A percentile compares a stretch with the other conserved stretches of the same genome.
These are phyloP conservation scores for Jamesozyma gamospora DNA, from an alignment of 805 yeast genomes.

Conservation along the genomic window DNA sequence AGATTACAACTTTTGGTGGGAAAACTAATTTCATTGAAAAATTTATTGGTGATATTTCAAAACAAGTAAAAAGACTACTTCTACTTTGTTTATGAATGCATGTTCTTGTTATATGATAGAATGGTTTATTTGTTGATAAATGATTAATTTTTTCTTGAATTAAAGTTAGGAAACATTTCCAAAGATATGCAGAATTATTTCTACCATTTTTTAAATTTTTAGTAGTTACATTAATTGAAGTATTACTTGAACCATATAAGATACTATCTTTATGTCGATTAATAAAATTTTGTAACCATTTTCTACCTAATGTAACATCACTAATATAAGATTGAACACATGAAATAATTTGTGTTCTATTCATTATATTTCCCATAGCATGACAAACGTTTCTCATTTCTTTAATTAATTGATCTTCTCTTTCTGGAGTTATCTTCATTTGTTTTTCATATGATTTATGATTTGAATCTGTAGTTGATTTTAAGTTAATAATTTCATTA, in stretches of 20 bases:
- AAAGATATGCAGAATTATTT: constrained; percentile 12
- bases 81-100: constrained; percentile 11
- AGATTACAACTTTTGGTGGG: constrained; percentile 13
- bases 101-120: constrained; percentile 14
- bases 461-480: not conserved
- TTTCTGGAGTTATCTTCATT: constrained; percentile 18
- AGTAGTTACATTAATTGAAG: constrained; percentile 8
- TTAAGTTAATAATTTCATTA: not conserved
- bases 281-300: constrained; percentile 19
- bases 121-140: constrained; percentile 7
- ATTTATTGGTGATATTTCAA: constrained; percentile 8
- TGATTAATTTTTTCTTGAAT: constrained; percentile 8
- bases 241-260: constrained; percentile 14
- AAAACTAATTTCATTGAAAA: constrained; percentile 5
- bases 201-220: constrained; percentile 11
- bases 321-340: constrained; percentile 10
- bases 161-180: constrained; percentile 14
- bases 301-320: constrained; percentile 16
- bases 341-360: constrained; percentile 14
- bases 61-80: constrained; percentile 17
- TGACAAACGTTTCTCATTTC: constrained; percentile 11
- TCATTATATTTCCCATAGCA: constrained; percentile 15
- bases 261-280: constrained; percentile 15
- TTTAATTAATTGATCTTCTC: constrained; percentile 11
- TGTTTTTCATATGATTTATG: constrained; percentile 16